A percentile compares a stretch with the other conserved stretches of the same genome.
Evolutionary conservation across 1,284 basidiomycete genomes (phyloP).

Genomic region (Abortiporus biennis): DNA sequence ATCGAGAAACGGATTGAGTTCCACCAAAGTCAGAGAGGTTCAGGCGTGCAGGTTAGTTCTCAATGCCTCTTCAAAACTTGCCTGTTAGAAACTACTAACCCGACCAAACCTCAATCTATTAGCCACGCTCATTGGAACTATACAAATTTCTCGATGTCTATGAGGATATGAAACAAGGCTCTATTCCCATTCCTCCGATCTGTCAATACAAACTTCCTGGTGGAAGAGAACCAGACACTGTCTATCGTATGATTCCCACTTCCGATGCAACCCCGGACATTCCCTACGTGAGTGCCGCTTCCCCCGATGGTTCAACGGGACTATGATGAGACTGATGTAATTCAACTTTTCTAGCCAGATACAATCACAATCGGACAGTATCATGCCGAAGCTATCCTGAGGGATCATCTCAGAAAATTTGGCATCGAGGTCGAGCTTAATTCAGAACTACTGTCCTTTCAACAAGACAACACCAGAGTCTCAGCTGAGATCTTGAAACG

Average conservation of each 20-base stretch:
- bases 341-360: neutral
- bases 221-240: conserved; percentile 10
- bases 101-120: neutral
- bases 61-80: no score
- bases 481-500: neutral
- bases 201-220: conserved; percentile 17
- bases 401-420: neutral
- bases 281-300: no score
- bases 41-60: no score
- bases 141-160: neutral
- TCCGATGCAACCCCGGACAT: conserved; percentile 16
- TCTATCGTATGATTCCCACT: conserved; percentile 9
- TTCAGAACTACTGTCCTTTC: neutral
- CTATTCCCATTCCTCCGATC: no score
- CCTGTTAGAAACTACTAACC: neutral
- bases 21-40: no score
- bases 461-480: neutral
- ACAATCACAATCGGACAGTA: neutral
- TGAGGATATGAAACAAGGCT: neutral
- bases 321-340: no score
- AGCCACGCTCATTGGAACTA: neutral
- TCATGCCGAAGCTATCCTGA: neutral
- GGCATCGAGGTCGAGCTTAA: neutral
- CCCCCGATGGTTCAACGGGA: no score
- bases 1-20: no score